These are phyloP conservation scores for Pseudoneurospora amorphoporcata DNA, from an alignment of 495 filamentous ascomycete species.

Conservation along the genomic window DNA sequence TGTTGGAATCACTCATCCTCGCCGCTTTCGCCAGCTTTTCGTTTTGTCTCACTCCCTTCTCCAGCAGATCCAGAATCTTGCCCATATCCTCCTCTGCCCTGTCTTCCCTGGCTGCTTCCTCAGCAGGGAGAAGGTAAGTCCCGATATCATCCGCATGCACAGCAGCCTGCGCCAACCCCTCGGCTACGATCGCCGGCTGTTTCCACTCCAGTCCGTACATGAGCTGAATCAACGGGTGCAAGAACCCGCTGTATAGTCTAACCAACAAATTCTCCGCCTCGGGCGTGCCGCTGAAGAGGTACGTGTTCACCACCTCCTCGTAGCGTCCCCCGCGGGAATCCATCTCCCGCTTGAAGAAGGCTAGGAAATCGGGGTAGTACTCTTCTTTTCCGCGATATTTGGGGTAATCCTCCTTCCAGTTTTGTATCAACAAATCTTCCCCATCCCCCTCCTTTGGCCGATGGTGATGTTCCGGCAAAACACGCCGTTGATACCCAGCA, in stretches of 20 bases:
- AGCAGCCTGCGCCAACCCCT: constrained; percentile 67
- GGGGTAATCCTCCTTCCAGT: constrained; percentile 36
- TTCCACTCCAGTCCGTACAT: constrained; percentile 74
- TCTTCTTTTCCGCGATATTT: constrained; percentile 35
- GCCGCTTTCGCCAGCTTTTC: constrained; percentile 42
- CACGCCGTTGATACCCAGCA: constrained; percentile 49
- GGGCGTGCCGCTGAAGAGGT: constrained; percentile 48
- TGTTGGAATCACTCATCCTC: constrained; percentile 45
- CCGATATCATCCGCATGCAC: constrained; percentile 46
- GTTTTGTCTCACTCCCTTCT: constrained; percentile 42
- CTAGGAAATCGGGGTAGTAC: constrained; percentile 58
- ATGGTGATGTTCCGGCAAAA: constrained; percentile 21
- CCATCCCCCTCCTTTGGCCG: too few species aligned
- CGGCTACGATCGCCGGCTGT: constrained; percentile 71
- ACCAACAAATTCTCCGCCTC: constrained; percentile 9
- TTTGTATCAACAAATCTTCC: constrained; percentile 24
- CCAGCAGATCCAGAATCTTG: constrained; percentile 49
- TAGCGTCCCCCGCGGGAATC: constrained; percentile 51
- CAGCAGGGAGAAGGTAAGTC: constrained; percentile 40
- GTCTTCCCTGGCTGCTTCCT: constrained; percentile 15
- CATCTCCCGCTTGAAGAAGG: constrained; percentile 66
- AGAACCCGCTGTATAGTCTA: constrained; percentile 41
- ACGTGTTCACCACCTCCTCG: constrained; percentile 47
- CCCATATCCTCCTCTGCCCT: constrained; percentile 14
- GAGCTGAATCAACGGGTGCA: constrained; percentile 79